phyloP scores from a whole-genome alignment of 148 eudicot genomes.

The Dianthus caryophyllus region DNA sequence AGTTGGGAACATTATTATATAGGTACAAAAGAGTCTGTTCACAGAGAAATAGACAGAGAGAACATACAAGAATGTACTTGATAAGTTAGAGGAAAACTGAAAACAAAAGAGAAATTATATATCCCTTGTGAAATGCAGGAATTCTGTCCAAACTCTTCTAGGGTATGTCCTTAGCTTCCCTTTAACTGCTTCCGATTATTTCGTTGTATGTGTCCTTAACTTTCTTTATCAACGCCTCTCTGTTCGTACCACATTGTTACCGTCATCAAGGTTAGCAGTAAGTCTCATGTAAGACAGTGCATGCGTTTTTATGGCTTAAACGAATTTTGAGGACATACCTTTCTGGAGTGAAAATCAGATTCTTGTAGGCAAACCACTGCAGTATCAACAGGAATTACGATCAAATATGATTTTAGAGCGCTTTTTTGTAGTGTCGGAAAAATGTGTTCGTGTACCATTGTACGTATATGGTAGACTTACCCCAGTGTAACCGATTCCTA shows the following conservation, averaged over 20 bases:
- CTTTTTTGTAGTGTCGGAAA: neutral
- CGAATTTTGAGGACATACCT: conserved; percentile 53
- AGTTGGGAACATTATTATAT: conserved; percentile 15
- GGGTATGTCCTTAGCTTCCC: conserved; percentile 20
- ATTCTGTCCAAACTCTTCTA: conserved; percentile 21
- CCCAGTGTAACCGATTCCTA: conserved; percentile 96
- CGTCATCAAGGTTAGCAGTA: neutral
- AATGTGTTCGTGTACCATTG: conserved; percentile 5
- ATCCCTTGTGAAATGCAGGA: conserved; percentile 14
- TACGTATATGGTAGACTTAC: conserved; percentile 42
- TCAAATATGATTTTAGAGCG: neutral
- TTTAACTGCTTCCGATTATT: conserved; percentile 62
- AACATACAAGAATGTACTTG: conserved; percentile 26
- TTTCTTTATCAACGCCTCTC: conserved; percentile 71
- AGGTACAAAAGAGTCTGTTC: conserved; percentile 20
- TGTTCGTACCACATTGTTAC: conserved; percentile 23
- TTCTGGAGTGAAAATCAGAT: conserved; percentile 63
- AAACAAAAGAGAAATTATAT: conserved; percentile 16
- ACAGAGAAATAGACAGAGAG: neutral
- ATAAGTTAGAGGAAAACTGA: conserved; percentile 21
- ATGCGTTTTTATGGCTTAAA: neutral
- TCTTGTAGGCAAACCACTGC: conserved; percentile 93
- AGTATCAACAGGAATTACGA: neutral
- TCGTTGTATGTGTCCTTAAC: conserved; percentile 59
- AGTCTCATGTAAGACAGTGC: neutral